Percentiles rank a stretch among this genome's conserved stretches.
Evolutionary conservation across 192 early-diverging fungal genomes (phyloP).

Genomic region (Coemansia pectinata): DNA sequence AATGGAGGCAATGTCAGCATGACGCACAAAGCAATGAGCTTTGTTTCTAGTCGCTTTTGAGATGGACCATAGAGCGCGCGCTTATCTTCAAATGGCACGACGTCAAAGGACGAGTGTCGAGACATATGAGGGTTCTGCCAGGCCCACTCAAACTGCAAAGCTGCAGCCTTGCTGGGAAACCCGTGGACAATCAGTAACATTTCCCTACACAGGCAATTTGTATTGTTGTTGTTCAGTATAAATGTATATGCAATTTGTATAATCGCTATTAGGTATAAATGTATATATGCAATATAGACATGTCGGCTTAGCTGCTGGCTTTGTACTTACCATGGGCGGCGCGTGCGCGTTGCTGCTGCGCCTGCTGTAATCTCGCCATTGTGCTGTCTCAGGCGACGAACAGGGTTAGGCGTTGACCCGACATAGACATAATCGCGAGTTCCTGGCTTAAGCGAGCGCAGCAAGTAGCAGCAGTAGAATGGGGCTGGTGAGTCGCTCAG

Average conservation of each 20-base stretch:
- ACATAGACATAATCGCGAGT: constrained; percentile 34
- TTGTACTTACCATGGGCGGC: constrained; percentile 38
- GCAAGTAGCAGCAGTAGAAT: constrained; percentile 56
- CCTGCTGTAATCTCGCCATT: constrained; percentile 53
- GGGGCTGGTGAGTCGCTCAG: not conserved
- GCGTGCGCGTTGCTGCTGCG: constrained; percentile 29
- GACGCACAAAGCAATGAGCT: constrained; percentile 36
- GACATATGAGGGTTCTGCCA: constrained; percentile 54
- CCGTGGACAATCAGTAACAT: constrained; percentile 50
- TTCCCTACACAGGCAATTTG: constrained; percentile 25
- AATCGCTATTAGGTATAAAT: not conserved
- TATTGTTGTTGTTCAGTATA: not conserved
- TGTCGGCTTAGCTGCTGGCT: not conserved
- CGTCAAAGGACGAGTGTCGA: constrained; percentile 30
- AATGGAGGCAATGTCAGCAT: constrained; percentile 43
- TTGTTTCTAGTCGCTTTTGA: constrained; percentile 41
- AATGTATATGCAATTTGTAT: not conserved
- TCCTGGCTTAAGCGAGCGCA: constrained; percentile 47
- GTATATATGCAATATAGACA: not conserved
- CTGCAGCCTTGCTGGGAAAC: constrained; percentile 44
- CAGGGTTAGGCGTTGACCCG: constrained; percentile 52
- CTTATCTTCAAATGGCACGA: constrained; percentile 23
- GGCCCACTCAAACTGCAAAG: constrained; percentile 55
- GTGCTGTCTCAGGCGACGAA: constrained; percentile 51
- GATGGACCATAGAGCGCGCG: constrained; percentile 33